A percentile compares a stretch with the other conserved stretches of the same genome.
phyloP scores from a whole-genome alignment of 306 rosid genomes.

The Vigna hirtella region DNA sequence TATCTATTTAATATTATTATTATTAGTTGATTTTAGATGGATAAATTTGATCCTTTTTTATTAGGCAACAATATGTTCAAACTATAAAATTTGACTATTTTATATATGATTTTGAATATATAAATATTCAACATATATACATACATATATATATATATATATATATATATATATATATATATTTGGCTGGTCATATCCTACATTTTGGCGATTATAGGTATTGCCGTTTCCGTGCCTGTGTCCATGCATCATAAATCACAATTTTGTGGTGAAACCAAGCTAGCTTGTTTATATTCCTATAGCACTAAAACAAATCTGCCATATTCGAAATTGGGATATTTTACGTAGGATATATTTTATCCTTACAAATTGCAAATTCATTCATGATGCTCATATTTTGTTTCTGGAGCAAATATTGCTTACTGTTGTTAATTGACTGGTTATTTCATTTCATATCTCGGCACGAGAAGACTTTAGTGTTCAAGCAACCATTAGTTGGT shows the following conservation, averaged over 20 bases:
- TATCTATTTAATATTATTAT: too few species aligned
- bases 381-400: slow-evolving; percentile 4
- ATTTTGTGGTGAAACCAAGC: background rate
- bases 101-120: too few species aligned
- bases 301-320: background rate
- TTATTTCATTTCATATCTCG: slow-evolving; percentile 45
- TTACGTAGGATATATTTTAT: background rate
- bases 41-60: too few species aligned
- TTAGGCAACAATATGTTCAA: too few species aligned
- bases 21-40: too few species aligned
- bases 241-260: background rate
- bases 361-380: slow-evolving; percentile 4
- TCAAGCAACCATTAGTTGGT: slow-evolving; percentile 85
- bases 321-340: slow-evolving; percentile 3
- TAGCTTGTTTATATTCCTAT: background rate
- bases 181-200: too few species aligned
- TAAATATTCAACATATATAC: too few species aligned
- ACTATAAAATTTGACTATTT: too few species aligned
- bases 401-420: slow-evolving; percentile 32
- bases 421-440: slow-evolving; percentile 41
- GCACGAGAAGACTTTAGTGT: slow-evolving; percentile 82
- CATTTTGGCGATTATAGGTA: too few species aligned
- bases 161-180: too few species aligned
- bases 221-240: too few species aligned
- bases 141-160: too few species aligned